Percentiles rank a stretch among this genome's conserved stretches.
Conservation (phyloP, 345 rosid species). For the Linum lewisii region DNA sequence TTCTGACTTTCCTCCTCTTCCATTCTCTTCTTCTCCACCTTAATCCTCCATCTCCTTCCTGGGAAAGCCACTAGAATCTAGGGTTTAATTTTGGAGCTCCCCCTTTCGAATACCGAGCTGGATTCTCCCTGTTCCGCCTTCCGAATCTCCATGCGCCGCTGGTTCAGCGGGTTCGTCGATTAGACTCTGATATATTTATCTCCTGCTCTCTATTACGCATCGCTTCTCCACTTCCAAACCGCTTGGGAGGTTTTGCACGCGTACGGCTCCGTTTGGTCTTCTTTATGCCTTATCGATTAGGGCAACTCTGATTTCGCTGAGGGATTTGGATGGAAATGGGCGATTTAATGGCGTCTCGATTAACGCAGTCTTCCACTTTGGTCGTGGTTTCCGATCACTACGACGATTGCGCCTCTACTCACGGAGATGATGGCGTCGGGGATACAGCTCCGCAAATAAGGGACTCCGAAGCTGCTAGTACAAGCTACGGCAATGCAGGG, state of each 20-base stretch:
- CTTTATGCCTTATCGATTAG: conserved; percentile 15
- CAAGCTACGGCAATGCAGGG: conserved; percentile 46
- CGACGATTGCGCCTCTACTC: conserved; percentile 41
- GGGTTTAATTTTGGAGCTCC: conserved; percentile 13
- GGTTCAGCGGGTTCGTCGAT: conserved; percentile 94
- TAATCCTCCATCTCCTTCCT: too few species aligned
- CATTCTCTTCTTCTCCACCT: too few species aligned
- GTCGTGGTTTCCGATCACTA: conserved; percentile 54
- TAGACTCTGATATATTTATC: conserved; percentile 14
- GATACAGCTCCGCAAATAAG: conserved; percentile 43
- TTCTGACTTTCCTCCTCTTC: too few species aligned
- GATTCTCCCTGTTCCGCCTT: conserved; percentile 53
- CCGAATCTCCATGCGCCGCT: conserved; percentile 80
- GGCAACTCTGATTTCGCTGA: conserved; percentile 10
- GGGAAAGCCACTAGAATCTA: neutral
- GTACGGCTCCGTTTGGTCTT: conserved; percentile 8
- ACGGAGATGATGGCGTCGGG: conserved; percentile 27
- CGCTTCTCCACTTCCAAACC: conserved; percentile 8
- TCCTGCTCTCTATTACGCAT: neutral
- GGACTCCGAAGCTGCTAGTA: conserved; percentile 64
- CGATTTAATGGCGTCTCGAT: conserved; percentile 90
- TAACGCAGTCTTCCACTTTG: conserved; percentile 58
- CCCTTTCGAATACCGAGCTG: conserved; percentile 45
- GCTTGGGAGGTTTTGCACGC: conserved; percentile 23
- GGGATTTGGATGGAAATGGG: conserved; percentile 94